These are phyloP conservation scores for Suhomyces coccinellae DNA, from an alignment of 1,139 yeast genomes.

Conservation along the genomic window DNA sequence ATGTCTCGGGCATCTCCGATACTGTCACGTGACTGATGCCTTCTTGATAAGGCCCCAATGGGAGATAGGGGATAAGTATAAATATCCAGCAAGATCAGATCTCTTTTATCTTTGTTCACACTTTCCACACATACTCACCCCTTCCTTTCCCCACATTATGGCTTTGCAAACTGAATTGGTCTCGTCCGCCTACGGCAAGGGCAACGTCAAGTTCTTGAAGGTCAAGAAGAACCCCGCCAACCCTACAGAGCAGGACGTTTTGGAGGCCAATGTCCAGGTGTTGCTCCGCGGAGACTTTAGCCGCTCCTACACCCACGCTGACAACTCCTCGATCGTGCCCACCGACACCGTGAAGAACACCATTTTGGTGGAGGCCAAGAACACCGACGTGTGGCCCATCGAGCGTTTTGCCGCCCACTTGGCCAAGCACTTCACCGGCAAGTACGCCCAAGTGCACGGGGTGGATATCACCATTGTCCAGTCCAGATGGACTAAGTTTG, in stretches of 20 bases:
- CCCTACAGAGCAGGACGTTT: constrained; percentile 72
- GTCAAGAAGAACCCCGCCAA: constrained; percentile 74
- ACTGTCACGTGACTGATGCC: constrained; percentile 1
- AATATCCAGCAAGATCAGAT: not conserved
- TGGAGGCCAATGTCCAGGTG: constrained; percentile 79
- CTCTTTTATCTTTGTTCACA: not conserved
- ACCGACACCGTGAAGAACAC: constrained; percentile 95
- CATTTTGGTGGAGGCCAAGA: constrained; percentile 76
- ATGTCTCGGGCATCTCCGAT: too few relatives aligned
- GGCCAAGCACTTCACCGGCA: constrained; percentile 74
- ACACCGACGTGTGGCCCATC: constrained; percentile 80
- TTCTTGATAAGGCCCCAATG: constrained; percentile 4
- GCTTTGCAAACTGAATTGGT: constrained; percentile 24
- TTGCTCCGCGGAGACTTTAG: constrained; percentile 79
- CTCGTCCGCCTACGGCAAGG: constrained; percentile 80
- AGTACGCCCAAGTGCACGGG: constrained; percentile 75
- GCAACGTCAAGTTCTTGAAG: constrained; percentile 85
- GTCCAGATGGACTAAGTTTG: constrained; percentile 75
- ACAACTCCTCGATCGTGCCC: constrained; percentile 85
- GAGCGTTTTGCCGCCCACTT: constrained; percentile 86
- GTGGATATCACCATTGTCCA: constrained; percentile 68
- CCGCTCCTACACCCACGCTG: constrained; percentile 79
- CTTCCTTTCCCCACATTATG: constrained; percentile 8
- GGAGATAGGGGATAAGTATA: not conserved
- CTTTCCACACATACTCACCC: not conserved